Percentiles rank a stretch among this genome's conserved stretches.
These are phyloP conservation scores for Lachancea cidri DNA, from an alignment of 805 yeast genomes.

Conservation along the genomic window DNA sequence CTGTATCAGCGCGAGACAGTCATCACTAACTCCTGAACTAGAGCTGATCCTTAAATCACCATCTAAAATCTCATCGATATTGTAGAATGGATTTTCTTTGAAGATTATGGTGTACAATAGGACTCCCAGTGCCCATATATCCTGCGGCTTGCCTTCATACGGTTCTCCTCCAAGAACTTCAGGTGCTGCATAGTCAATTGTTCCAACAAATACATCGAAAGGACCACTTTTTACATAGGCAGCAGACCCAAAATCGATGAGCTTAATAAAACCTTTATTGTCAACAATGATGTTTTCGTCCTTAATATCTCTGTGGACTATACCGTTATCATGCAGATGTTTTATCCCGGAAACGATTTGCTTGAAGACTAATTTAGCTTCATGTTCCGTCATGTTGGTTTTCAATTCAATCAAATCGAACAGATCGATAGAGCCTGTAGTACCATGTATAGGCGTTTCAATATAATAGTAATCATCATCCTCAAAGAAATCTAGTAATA, in stretches of 20 bases:
- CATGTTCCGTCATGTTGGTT: conserved; percentile 72
- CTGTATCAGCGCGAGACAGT: conserved; percentile 55
- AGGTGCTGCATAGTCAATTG: conserved; percentile 96
- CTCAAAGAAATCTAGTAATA: conserved; percentile 86
- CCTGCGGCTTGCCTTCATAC: conserved; percentile 91
- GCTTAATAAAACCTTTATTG: conserved; percentile 68
- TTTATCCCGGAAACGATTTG: conserved; percentile 76
- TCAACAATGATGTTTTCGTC: conserved; percentile 93
- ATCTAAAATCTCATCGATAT: conserved; percentile 92
- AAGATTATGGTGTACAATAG: conserved; percentile 82
- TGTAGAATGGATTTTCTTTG: conserved; percentile 93
- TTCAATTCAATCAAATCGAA: conserved; percentile 89
- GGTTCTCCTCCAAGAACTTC: conserved; percentile 87
- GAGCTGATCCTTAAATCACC: conserved; percentile 62
- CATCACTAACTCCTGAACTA: conserved; percentile 43
- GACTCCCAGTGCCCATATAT: conserved; percentile 95
- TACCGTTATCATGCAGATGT: conserved; percentile 79
- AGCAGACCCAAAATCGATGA: conserved; percentile 94
- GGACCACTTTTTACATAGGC: conserved; percentile 90
- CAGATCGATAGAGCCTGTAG: conserved; percentile 81
- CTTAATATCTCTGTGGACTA: conserved; percentile 90
- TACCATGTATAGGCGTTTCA: conserved; percentile 90
- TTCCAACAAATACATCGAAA: conserved; percentile 95
- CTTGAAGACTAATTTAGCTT: conserved; percentile 69
- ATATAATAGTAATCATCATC: conserved; percentile 85